A percentile compares a stretch with the other conserved stretches of the same genome.
These are phyloP conservation scores for Lantana camara DNA, from an alignment of 257 asterid genomes.

Conservation along the genomic window DNA sequence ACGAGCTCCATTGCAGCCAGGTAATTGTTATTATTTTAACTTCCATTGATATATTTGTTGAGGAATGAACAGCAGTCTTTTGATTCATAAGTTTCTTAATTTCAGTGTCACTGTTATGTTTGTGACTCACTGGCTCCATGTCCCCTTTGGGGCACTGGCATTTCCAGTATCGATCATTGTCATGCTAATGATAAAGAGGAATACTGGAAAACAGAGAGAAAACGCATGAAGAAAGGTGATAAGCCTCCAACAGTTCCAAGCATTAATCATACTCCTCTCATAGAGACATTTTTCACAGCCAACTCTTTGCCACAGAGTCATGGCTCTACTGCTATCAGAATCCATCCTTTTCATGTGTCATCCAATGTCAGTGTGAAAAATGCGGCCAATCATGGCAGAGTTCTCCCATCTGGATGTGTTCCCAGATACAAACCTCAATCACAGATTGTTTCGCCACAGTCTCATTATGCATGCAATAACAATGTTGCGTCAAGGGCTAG, in stretches of 20 bases:
- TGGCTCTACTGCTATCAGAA: conserved; percentile 21
- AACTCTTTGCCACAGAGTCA: conserved; percentile 32
- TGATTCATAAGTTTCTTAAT: conserved; percentile 31
- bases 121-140: conserved; percentile 94
- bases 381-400: conserved; percentile 27
- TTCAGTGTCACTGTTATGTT: conserved; percentile 96
- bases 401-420: conserved; percentile 34
- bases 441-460: conserved; percentile 29
- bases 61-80: conserved; percentile 14
- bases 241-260: conserved; percentile 33
- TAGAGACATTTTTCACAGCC: conserved; percentile 18
- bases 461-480: conserved; percentile 23
- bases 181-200: conserved; percentile 84
- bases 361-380: conserved; percentile 30
- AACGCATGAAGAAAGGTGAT: conserved; percentile 40
- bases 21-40: conserved; percentile 39
- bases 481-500: conserved; percentile 34
- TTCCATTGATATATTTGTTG: conserved; percentile 1
- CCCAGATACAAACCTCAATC: conserved; percentile 35
- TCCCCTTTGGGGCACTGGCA: conserved; percentile 63
- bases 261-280: conserved; percentile 20
- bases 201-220: conserved; percentile 68
- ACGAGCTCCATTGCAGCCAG: conserved; percentile 62
- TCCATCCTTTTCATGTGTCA: conserved; percentile 41
- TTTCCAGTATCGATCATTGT: conserved; percentile 61